Conservation (phyloP, 768 basidiomycete species). For the Gelatoporia subvermispora region DNA sequence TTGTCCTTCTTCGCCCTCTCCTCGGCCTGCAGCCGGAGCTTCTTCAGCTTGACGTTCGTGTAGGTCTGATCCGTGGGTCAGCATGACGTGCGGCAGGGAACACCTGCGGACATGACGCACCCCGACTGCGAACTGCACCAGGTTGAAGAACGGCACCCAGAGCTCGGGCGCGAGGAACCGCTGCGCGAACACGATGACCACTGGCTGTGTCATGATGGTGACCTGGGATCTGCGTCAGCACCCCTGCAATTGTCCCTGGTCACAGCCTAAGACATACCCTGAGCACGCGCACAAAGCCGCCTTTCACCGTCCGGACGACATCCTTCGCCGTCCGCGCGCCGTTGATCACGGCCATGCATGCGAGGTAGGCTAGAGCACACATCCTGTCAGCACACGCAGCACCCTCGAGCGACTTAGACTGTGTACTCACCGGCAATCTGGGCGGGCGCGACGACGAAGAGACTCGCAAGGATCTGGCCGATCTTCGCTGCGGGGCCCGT, state of each 20-base stretch:
- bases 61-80: slow-evolving; percentile 43
- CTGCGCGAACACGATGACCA: slow-evolving; percentile 73
- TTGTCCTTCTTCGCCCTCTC: slow-evolving; percentile 43
- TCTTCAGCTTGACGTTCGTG: slow-evolving; percentile 72
- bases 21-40: slow-evolving; percentile 44
- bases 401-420: neutral
- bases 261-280: slow-evolving; percentile 41
- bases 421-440: slow-evolving; percentile 54
- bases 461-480: slow-evolving; percentile 71
- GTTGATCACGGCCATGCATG: slow-evolving; percentile 80
- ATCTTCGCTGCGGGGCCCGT: slow-evolving; percentile 59
- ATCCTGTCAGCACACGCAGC: neutral
- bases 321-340: slow-evolving; percentile 68
- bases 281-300: slow-evolving; percentile 70
- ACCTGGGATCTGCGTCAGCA: slow-evolving; percentile 40
- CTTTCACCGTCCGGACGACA: slow-evolving; percentile 61
- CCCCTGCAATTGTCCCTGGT: neutral
- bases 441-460: slow-evolving; percentile 71
- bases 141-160: slow-evolving; percentile 87
- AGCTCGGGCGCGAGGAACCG: slow-evolving; percentile 77
- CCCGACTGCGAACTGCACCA: slow-evolving; percentile 69
- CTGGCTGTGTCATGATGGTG: slow-evolving; percentile 74
- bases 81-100: slow-evolving; percentile 2
- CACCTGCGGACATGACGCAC: slow-evolving; percentile 36
- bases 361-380: slow-evolving; percentile 51